A percentile compares a stretch with the other conserved stretches of the same genome.
phyloP scores from a whole-genome alignment of 2,329 filamentous ascomycete species.

The Ophiostoma tasmaniense region DNA sequence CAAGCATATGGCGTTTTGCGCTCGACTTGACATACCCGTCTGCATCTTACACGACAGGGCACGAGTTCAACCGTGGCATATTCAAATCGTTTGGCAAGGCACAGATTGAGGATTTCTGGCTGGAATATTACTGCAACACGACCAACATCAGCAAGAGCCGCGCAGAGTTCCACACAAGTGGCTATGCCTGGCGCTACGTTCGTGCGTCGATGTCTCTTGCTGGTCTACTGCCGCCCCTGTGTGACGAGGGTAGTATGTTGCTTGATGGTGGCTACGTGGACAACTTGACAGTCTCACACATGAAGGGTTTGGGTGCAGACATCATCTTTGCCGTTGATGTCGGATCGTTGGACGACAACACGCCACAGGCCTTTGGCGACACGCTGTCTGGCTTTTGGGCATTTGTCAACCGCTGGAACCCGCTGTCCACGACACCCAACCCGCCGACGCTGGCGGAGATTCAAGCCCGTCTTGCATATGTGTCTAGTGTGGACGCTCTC shows the following conservation, averaged over 20 bases:
- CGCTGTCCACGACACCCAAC: slow-evolving; percentile 79
- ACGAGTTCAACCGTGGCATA: slow-evolving; percentile 97
- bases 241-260: slow-evolving; percentile 94
- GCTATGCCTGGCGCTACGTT: slow-evolving; percentile 96
- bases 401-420: slow-evolving; percentile 92
- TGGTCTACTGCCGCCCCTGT: slow-evolving; percentile 83
- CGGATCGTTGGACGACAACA: slow-evolving; percentile 82
- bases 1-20: slow-evolving; percentile 97
- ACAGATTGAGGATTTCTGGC: slow-evolving; percentile 98
- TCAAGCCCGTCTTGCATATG: slow-evolving; percentile 87
- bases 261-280: slow-evolving; percentile 95
- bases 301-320: slow-evolving; percentile 89
- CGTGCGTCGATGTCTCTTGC: slow-evolving; percentile 95
- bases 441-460: slow-evolving; percentile 94
- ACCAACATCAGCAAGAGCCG: slow-evolving; percentile 96
- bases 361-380: slow-evolving; percentile 87
- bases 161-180: slow-evolving; percentile 86
- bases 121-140: slow-evolving; percentile 98
- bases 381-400: slow-evolving; percentile 94
- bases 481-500: slow-evolving; percentile 86
- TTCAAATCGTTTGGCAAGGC: slow-evolving; percentile 97
- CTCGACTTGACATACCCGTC: slow-evolving; percentile 93
- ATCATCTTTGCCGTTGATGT: slow-evolving; percentile 95
- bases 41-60: slow-evolving; percentile 92
- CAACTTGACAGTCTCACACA: slow-evolving; percentile 92